Evolutionary conservation across 2,329 filamentous ascomycete genomes (phyloP), one percentile per base, ranked within the genome.

Genomic region (Xylariaceae sp.): DNA sequence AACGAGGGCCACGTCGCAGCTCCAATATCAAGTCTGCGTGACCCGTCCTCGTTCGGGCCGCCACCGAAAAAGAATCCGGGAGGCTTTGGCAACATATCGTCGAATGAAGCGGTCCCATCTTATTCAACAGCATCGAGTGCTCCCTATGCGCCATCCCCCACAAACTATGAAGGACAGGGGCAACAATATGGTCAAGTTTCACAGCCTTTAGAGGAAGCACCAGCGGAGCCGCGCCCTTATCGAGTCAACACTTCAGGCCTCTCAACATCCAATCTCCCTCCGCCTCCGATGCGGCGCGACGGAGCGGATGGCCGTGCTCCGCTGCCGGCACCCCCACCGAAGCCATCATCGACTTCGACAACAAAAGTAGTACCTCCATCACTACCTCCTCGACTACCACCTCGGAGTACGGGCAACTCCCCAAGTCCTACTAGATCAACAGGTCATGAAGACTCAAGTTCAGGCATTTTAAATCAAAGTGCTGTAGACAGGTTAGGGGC

Each of bases 41-140:
- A 95, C 61, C 90, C 88, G 1, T 65, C 79, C 1, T 78, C 81
- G 14, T 95, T 95, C 62, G 88, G 80, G 2, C 88, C 89, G 20
- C 90, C 90, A 21, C 90, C 90, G 1, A 91, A 80, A 57, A n/a
- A n/a, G n/a, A 85, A 79, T 50, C 65, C 62, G 11, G 59, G 51
- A 19, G 37, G 40, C n/a, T 36, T 44, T 20, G 43, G 41, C 5
- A 43, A 39, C 29, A 33, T 40, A 16, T 22, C 51, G 7, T 11
- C 44, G 27, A 39, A 55, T 37, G 36, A 27, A 20, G 29, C 40
- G 5, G n/a, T n/a, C n/a, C 25, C 25, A n/a, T 16, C 40, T 8
- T 2, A 36, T 4, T 16, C 25, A n/a, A 37, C 36, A 16, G 10
- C 33, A n/a, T 14, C 43, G n/a, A 7, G 36, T 8, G 19, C 37